A percentile compares a stretch with the other conserved stretches of the same genome.
phyloP scores from a whole-genome alignment of 306 rosid genomes.

The Glycine soja region DNA sequence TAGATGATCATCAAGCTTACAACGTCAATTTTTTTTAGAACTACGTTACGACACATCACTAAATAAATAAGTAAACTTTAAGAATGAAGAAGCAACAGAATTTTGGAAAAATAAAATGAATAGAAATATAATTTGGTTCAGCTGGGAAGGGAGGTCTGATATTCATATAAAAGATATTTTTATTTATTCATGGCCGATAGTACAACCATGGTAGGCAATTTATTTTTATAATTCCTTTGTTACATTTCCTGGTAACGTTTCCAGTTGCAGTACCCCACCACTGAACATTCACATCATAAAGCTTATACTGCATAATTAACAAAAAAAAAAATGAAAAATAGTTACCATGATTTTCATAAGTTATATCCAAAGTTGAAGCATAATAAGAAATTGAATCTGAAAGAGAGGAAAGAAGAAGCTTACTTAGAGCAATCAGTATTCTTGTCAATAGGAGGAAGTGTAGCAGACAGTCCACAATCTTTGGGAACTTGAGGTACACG shows the following conservation, averaged over 20 bases:
- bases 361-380: background rate
- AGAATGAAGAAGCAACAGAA: background rate
- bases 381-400: background rate
- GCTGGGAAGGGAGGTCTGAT: background rate
- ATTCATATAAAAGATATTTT: background rate
- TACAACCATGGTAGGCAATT: background rate
- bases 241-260: background rate
- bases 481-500: constrained; percentile 35
- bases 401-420: background rate
- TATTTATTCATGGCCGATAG: background rate
- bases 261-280: background rate
- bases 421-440: constrained; percentile 42
- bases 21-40: too few relatives aligned
- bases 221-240: background rate
- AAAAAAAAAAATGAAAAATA: background rate
- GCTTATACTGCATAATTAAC: background rate
- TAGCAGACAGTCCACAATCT: constrained; percentile 1
- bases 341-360: too few relatives aligned
- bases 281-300: background rate
- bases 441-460: constrained; percentile 42
- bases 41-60: too few relatives aligned
- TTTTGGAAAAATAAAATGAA: too few relatives aligned
- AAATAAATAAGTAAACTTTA: background rate
- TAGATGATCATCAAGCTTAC: too few relatives aligned
- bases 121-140: background rate